These are phyloP conservation scores for Kluyveromyces aestuarii DNA, from an alignment of 805 yeast species.

Conservation along the genomic window DNA sequence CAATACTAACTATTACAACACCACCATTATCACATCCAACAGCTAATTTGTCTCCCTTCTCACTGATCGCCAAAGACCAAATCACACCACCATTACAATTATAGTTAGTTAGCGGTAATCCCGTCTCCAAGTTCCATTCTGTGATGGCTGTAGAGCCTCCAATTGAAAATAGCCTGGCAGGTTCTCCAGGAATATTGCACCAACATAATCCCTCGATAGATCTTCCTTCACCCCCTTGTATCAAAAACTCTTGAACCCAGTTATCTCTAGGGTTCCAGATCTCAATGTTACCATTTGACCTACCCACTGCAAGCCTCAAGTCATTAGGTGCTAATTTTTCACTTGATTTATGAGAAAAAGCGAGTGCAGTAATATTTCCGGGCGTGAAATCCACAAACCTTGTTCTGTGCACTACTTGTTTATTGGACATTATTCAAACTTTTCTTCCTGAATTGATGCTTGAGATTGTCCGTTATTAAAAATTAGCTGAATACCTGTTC, in stretches of 20 bases:
- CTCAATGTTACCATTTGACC: slow-evolving; percentile 92
- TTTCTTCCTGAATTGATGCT: not conserved
- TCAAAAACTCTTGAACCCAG: slow-evolving; percentile 70
- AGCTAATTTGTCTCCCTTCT: slow-evolving; percentile 54
- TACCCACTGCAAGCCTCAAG: slow-evolving; percentile 78
- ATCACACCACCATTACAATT: slow-evolving; percentile 91
- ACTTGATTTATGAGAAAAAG: slow-evolving; percentile 58
- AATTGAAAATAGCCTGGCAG: slow-evolving; percentile 73
- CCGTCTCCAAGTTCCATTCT: slow-evolving; percentile 81
- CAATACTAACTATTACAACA: slow-evolving; percentile 72
- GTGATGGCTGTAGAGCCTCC: slow-evolving; percentile 90
- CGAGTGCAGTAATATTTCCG: slow-evolving; percentile 70
- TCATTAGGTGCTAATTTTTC: slow-evolving; percentile 40
- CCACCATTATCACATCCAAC: slow-evolving; percentile 95
- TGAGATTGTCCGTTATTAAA: not conserved
- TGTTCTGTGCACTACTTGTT: slow-evolving; percentile 58
- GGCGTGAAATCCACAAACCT: slow-evolving; percentile 86
- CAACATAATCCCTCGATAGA: slow-evolving; percentile 87
- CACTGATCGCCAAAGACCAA: slow-evolving; percentile 75
- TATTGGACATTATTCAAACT: not conserved
- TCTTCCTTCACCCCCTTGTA: slow-evolving; percentile 74
- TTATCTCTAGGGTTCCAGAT: slow-evolving; percentile 82
- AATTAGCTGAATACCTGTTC: not conserved
- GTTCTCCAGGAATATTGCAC: slow-evolving; percentile 43
- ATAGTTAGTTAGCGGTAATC: slow-evolving; percentile 61